Percentiles rank a stretch among this genome's conserved stretches.
Evolutionary conservation across 2,329 filamentous ascomycete species (phyloP).

Genomic region (Pseudogymnoascus sp.): DNA sequence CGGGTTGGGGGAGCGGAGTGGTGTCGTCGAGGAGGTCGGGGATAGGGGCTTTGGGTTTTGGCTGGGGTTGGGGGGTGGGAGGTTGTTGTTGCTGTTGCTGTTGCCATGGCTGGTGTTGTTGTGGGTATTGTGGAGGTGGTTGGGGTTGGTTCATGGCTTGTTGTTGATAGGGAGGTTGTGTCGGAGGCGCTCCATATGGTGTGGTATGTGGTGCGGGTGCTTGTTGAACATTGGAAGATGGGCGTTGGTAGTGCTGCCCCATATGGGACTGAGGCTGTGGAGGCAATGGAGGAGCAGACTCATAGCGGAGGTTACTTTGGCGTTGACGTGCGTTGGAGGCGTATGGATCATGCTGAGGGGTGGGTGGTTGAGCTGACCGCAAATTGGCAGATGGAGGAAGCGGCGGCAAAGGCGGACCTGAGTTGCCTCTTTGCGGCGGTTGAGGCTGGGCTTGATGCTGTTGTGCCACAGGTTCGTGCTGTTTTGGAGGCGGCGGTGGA

Average conservation of each 20-base stretch:
- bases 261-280: slow-evolving; percentile 23
- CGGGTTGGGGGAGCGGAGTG: slow-evolving; percentile 34
- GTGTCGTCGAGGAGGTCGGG: slow-evolving; percentile 49
- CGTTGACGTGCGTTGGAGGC: slow-evolving; percentile 14
- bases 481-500: slow-evolving; percentile 30
- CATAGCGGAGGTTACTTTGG: slow-evolving; percentile 29
- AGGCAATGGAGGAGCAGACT: slow-evolving; percentile 24
- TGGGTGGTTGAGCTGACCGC: slow-evolving; percentile 17
- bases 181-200: slow-evolving; percentile 15
- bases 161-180: slow-evolving; percentile 3
- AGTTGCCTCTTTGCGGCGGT: slow-evolving; percentile 19
- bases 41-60: slow-evolving; percentile 25
- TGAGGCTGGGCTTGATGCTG: slow-evolving; percentile 16
- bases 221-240: slow-evolving; percentile 12
- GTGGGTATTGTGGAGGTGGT: slow-evolving; percentile 22
- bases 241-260: slow-evolving; percentile 21
- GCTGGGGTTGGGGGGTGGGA: slow-evolving; percentile 30
- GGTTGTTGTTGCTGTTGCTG: slow-evolving; percentile 24
- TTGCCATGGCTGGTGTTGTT: slow-evolving; percentile 25
- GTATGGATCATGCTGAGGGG: slow-evolving; percentile 16
- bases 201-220: slow-evolving; percentile 1
- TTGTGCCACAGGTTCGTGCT: slow-evolving; percentile 12
- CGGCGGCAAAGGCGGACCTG: slow-evolving; percentile 27
- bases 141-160: slow-evolving; percentile 15
- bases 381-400: slow-evolving; percentile 13